These are phyloP conservation scores for Ascochyta viciae-villosae DNA, from an alignment of 2,329 filamentous ascomycete genomes.

Conservation along the genomic window DNA sequence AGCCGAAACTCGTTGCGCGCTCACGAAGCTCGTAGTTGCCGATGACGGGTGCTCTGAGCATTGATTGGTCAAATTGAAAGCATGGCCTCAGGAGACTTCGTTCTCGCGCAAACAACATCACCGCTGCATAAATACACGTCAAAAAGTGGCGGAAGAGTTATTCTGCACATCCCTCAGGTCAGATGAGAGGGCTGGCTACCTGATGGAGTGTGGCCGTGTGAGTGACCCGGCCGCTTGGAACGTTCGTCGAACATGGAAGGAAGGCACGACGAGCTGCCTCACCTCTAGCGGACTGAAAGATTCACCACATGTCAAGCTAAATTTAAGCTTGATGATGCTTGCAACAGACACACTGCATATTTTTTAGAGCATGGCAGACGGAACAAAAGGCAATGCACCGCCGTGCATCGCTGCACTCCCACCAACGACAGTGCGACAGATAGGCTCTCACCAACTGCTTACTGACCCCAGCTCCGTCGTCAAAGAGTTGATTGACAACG, in stretches of 20 bases:
- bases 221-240: neutral
- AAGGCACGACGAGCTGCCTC: conserved; percentile 28
- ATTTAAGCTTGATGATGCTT: neutral
- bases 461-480: conserved; percentile 67
- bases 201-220: conserved; percentile 12
- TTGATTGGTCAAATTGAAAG: conserved; percentile 37
- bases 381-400: neutral
- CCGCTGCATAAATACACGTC: neutral
- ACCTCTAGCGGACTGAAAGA: neutral
- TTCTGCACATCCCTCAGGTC: neutral
- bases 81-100: conserved; percentile 1
- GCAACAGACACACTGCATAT: too few relatives aligned
- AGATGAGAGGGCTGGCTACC: conserved; percentile 14
- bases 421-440: conserved; percentile 56
- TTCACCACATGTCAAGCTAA: neutral
- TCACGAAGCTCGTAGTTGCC: conserved; percentile 4
- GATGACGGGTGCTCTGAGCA: conserved; percentile 11
- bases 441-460: conserved; percentile 69
- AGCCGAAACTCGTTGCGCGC: conserved; percentile 1
- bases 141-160: neutral
- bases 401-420: conserved; percentile 52
- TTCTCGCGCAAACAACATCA: neutral
- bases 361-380: neutral
- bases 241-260: conserved; percentile 13
- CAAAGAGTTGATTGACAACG: conserved; percentile 81